Evolutionary conservation across 371 early-diverging fungal species (phyloP).

Genomic region (Funneliformis caledonium): DNA sequence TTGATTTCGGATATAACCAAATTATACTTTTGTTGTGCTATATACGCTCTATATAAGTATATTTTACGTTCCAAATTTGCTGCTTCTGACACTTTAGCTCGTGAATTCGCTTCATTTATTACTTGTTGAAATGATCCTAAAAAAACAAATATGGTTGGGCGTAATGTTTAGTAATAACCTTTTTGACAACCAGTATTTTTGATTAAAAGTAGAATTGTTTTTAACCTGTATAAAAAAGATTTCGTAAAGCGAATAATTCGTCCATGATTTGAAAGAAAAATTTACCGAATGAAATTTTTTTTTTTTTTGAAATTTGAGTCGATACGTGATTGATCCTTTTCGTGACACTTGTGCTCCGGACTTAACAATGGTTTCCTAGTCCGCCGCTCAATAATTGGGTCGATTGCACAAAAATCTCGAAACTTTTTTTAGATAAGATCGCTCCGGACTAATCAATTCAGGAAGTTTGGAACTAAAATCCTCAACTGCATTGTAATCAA

Average conservation of each 20-base stretch:
- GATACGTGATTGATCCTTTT: too few relatives aligned
- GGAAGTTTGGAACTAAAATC: too few relatives aligned
- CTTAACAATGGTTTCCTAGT: too few relatives aligned
- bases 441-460: too few relatives aligned
- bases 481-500: too few relatives aligned
- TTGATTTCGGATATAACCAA: conserved; percentile 62
- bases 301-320: not conserved
- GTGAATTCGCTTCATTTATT: conserved; percentile 69
- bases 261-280: conserved; percentile 52
- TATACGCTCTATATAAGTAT: conserved; percentile 67
- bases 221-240: conserved; percentile 68
- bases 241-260: conserved; percentile 67
- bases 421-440: too few relatives aligned
- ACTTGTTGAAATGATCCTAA: conserved; percentile 62
- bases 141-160: too few relatives aligned
- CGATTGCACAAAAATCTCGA: too few relatives aligned
- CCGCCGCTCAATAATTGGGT: too few relatives aligned
- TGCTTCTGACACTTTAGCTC: conserved; percentile 51
- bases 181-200: not conserved
- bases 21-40: conserved; percentile 69
- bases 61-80: conserved; percentile 60
- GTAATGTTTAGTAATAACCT: not conserved
- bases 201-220: not conserved
- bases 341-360: too few relatives aligned
- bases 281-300: not conserved